Evolutionary conservation across 2,329 filamentous ascomycete species (phyloP), one percentile per base, ranked within the genome.

Genomic region (Cladobotryum mycophilum): DNA sequence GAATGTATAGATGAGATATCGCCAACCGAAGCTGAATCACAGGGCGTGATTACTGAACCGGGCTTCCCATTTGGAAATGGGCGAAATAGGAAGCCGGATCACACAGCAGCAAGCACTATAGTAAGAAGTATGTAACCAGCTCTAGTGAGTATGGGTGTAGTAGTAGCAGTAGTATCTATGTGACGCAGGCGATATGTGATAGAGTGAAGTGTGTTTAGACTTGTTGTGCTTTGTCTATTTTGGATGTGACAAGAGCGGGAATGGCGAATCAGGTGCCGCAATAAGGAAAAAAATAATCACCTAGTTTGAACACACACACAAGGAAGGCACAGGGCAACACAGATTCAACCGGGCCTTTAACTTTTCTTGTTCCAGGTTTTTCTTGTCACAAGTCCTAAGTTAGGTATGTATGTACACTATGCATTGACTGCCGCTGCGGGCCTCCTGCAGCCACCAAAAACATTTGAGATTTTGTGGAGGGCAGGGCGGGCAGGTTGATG

Each of bases 161-260:
- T 22, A 17, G 18, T 9, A 20, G 18, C 5, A 20, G 3, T 20
- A 20, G 20, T 20, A 20, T 20, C 20, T 20, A 25, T 7, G 20
- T 14, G 36, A 40, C 42, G 48, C 48, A 46, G 40, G 40, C 33
- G 49, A 51, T 25, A 51, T 43, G 33, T 47, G 49, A 51, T 41
- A 38, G 35, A 8, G 25, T 30, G 25, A 30, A 30, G 25, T 30
- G 25, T 30, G 25, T 30, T 30, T 30, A 30, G 25, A 30, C 25
- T 30, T 30, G 25, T 30, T 11, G 25, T 30, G 6, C 48, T 11
- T 42, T 13, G 13, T 45, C 20, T 40, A 48, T 52, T 52, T 42
- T 42, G 41, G 41, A 22, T 14, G 13, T 42, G 41, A 42, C 41
- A 42, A 18, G 20, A 17, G 18, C 41, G 41, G 41, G 20, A 42